Evolutionary conservation across 2,329 filamentous ascomycete species (phyloP).

Genomic region (Diatrype stigma): DNA sequence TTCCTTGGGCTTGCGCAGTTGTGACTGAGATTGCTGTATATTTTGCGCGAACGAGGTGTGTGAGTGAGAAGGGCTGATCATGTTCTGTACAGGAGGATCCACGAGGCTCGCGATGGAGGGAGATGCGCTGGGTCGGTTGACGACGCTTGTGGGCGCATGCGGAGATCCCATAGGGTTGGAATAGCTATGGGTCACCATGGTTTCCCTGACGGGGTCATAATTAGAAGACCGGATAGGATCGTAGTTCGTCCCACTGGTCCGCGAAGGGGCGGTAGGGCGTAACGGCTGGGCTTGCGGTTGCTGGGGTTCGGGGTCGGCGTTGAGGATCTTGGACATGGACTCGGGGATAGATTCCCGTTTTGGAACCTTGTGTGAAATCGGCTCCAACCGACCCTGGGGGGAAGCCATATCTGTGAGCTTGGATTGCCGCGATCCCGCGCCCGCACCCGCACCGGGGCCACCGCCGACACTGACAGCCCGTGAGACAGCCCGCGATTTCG

Average conservation of each 20-base stretch:
- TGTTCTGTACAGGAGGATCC: constrained; percentile 56
- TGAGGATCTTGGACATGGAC: constrained; percentile 55
- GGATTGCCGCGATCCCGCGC: constrained; percentile 30
- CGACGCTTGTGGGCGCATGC: constrained; percentile 35
- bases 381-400: constrained; percentile 24
- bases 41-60: constrained; percentile 31
- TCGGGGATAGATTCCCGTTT: constrained; percentile 49
- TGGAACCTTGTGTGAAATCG: constrained; percentile 39
- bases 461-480: constrained; percentile 17
- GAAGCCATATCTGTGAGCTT: constrained; percentile 36
- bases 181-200: constrained; percentile 50
- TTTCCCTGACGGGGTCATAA: constrained; percentile 61
- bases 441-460: constrained; percentile 6
- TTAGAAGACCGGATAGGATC: constrained; percentile 81
- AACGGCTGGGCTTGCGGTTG: constrained; percentile 39
- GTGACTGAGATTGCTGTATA: constrained; percentile 23
- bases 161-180: constrained; percentile 47
- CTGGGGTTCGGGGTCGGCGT: constrained; percentile 45
- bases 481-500: constrained; percentile 19
- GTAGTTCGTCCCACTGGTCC: constrained; percentile 77
- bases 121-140: constrained; percentile 77
- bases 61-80: constrained; percentile 36
- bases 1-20: constrained; percentile 29
- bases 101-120: constrained; percentile 90
- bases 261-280: constrained; percentile 37